Evolutionary conservation across 345 rosid species (phyloP).

Genomic region (Arabidopsis suecica): DNA sequence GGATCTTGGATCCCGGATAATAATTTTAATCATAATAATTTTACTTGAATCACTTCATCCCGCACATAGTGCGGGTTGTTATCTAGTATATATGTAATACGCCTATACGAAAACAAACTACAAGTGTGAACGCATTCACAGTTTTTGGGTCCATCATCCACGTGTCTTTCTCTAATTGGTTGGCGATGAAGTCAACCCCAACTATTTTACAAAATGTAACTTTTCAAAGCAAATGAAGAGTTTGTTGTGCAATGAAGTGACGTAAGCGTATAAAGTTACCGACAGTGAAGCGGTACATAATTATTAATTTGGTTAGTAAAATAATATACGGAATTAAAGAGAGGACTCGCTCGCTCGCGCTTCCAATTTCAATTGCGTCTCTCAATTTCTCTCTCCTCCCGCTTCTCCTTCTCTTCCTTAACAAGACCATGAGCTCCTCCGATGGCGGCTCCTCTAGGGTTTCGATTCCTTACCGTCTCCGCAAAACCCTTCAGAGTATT

Average conservation of each 20-base stretch:
- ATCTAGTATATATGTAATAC: background rate
- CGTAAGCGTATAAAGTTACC: conserved; percentile 32
- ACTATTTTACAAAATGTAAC: too few species aligned
- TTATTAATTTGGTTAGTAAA: too few species aligned
- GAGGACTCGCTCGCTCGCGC: too few species aligned
- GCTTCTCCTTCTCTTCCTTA: conserved; percentile 18
- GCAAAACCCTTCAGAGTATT: conserved; percentile 65
- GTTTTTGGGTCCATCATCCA: background rate
- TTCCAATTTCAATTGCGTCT: background rate
- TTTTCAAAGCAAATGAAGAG: background rate
- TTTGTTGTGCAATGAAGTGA: background rate
- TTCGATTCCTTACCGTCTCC: conserved; percentile 60
- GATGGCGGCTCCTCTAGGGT: conserved; percentile 60
- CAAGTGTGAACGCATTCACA: background rate
- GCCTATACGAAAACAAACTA: background rate
- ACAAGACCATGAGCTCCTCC: conserved; percentile 52
- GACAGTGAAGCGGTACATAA: background rate
- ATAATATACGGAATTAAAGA: too few species aligned
- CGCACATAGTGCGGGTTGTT: too few species aligned
- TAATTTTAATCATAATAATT: too few species aligned
- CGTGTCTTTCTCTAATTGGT: background rate
- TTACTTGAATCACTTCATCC: too few species aligned
- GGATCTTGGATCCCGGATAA: too few species aligned
- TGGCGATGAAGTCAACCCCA: background rate
- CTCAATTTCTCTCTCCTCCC: background rate